Base-by-base conservation (phyloP, 1,284 basidiomycete genomes). In the Agroathelia rolfsii region DNA sequence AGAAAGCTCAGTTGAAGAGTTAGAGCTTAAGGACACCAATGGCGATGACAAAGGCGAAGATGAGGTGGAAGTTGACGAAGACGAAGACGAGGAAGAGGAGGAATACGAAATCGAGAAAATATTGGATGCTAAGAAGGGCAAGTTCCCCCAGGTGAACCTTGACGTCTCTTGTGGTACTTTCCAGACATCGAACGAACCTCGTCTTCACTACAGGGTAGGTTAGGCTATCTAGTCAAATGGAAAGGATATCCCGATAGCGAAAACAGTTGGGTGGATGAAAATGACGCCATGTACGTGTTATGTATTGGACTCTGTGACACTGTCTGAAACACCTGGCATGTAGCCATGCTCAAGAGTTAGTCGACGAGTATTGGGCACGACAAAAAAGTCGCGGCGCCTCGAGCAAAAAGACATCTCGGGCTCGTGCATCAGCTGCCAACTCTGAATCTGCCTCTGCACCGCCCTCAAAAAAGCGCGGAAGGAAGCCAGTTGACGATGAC, bases 41-140 rank as follows among this genome's bases (percentile, higher is more conserved):
- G 43, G 41, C 12, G 43, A 39, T 20, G 52, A 47, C 3, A 45
- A 47, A n/a, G 46, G 35, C 12, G 41, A 36, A 12, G 49, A 41
- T 17, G 31, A 28, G 30, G 30, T n/a, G n/a, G n/a, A n/a, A n/a
- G n/a, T n/a, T n/a, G n/a, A 31, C 17, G 42, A 33, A 8, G 55
- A 45, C 20, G 53, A 45, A n/a, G 57, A 58, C 19, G 64, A 59
- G 20, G 55, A 50, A 2, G 69, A 60, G n/a, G 64, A 64, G 37
- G 76, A 79, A 49, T 86, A 74, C 43, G 82, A 86, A 51, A 85
- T 86, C 38, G 82, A 84, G 50, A 56, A 55, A 13, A 82, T 86
- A 36, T 39, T 84, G 0, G 68, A 78, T 39, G 67, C 74, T 38
- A 72, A 70, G 54, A 62, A 63, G 30, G 76, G 73, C 13, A 56